Conservation (phyloP, 2,329 filamentous ascomycete genomes). For the Aureobasidium vineae region DNA sequence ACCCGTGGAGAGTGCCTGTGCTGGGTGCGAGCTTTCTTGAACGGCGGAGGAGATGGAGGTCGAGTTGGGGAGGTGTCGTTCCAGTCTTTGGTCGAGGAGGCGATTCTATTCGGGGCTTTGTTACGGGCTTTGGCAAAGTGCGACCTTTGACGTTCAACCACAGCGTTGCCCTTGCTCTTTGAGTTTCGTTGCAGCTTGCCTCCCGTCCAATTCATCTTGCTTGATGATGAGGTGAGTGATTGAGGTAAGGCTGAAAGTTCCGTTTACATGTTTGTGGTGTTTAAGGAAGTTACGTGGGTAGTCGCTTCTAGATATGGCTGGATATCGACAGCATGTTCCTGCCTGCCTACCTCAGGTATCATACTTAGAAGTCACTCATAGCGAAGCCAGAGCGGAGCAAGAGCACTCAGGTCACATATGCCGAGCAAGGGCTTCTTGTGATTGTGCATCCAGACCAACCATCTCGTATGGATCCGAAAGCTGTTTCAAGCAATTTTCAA, state of each 20-base stretch:
- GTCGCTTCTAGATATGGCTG: not conserved
- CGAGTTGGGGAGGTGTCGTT: not conserved
- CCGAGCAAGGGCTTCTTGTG: not conserved
- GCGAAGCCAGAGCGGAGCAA: not conserved
- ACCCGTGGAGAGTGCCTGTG: not conserved
- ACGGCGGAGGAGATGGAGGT: not conserved
- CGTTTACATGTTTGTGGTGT: not conserved
- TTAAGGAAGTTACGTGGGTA: not conserved
- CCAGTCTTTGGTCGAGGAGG: constrained; percentile 13
- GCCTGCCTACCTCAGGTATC: not conserved
- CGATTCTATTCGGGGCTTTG: constrained; percentile 35
- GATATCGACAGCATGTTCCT: not conserved
- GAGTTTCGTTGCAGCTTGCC: constrained; percentile 43
- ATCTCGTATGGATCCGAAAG: not conserved
- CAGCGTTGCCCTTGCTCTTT: constrained; percentile 40
- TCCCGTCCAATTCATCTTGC: constrained; percentile 52
- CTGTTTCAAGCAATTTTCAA: not conserved
- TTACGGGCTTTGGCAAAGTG: constrained; percentile 47
- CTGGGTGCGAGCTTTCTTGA: not conserved
- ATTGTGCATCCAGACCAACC: not conserved
- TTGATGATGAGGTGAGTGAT: no score
- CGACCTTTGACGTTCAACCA: constrained; percentile 45
- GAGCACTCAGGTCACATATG: not conserved
- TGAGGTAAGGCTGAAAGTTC: not conserved
- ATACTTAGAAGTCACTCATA: not conserved